phyloP scores from a whole-genome alignment of 2,329 filamentous ascomycete species.

The Botrytis hyacinthi region DNA sequence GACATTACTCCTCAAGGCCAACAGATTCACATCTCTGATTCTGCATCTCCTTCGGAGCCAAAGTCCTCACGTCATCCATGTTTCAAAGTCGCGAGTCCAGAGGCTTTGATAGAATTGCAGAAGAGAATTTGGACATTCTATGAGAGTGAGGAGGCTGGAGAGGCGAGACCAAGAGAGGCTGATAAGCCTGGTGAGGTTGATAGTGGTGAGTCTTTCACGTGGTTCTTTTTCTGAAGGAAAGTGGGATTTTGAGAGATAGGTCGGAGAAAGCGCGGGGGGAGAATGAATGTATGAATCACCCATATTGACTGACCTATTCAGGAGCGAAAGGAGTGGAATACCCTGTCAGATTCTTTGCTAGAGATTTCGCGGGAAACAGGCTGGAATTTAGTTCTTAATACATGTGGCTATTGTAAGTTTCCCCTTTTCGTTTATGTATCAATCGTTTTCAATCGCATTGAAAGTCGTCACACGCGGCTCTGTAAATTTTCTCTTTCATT shows the following conservation, averaged over 20 bases:
- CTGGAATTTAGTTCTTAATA: conserved; percentile 51
- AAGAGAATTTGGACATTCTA: conserved; percentile 52
- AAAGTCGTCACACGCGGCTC: not conserved
- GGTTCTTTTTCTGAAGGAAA: not conserved
- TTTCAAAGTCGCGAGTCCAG: conserved; percentile 50
- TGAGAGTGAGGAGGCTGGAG: conserved; percentile 42
- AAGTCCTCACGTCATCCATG: conserved; percentile 55
- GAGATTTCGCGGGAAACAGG: conserved; percentile 55
- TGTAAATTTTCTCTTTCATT: not conserved
- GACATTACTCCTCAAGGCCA: conserved; percentile 54
- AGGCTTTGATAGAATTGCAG: conserved; percentile 49
- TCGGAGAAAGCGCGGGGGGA: not conserved
- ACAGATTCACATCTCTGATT: conserved; percentile 56
- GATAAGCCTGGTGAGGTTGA: conserved; percentile 53
- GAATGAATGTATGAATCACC: not conserved
- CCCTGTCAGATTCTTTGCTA: conserved; percentile 60
- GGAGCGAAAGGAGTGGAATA: conserved; percentile 56
- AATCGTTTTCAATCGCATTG: not conserved
- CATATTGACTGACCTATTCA: conserved; percentile 26
- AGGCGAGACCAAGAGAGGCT: conserved; percentile 51
- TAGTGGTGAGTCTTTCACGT: conserved; percentile 39
- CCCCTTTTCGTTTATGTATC: not conserved
- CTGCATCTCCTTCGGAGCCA: conserved; percentile 38
- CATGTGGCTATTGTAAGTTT: not conserved
- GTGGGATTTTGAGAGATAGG: not conserved